Evolutionary conservation across 202 grass and related monocot genomes (phyloP).

Genomic region (Musa balbisiana): DNA sequence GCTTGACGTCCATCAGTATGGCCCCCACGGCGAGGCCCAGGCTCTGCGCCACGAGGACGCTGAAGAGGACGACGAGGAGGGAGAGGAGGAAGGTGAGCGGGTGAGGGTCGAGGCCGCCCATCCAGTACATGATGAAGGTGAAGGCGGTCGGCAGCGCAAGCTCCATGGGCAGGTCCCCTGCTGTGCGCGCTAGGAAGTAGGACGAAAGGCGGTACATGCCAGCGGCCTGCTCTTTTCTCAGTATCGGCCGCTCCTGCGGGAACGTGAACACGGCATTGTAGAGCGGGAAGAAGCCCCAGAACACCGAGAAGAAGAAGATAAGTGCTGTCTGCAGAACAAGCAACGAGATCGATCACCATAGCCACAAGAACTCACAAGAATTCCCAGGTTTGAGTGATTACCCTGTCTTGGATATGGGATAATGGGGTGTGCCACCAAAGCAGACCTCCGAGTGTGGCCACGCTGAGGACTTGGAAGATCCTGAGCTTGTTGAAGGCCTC

Average conservation of each 20-base stretch:
- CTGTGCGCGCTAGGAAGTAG: slow-evolving; percentile 67
- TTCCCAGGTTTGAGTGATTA: neutral
- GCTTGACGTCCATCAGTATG: slow-evolving; percentile 94
- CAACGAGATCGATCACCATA: too few species aligned
- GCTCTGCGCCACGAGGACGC: slow-evolving; percentile 96
- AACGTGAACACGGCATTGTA: slow-evolving; percentile 98
- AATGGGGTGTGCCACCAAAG: slow-evolving; percentile 89
- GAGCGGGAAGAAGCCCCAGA: slow-evolving; percentile 98
- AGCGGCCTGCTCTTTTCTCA: slow-evolving; percentile 60
- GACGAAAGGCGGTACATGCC: slow-evolving; percentile 98
- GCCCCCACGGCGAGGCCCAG: slow-evolving; percentile 85
- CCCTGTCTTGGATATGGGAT: slow-evolving; percentile 67
- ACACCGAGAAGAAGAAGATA: slow-evolving; percentile 97
- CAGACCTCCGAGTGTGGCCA: slow-evolving; percentile 66
- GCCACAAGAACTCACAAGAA: too few species aligned
- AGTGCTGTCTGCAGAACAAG: slow-evolving; percentile 45
- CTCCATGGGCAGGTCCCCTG: slow-evolving; percentile 91
- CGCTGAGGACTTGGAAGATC: slow-evolving; percentile 92
- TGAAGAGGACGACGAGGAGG: slow-evolving; percentile 66
- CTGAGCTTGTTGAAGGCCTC: slow-evolving; percentile 97
- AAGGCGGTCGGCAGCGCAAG: slow-evolving; percentile 86
- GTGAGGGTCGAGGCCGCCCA: slow-evolving; percentile 70
- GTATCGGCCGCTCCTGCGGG: slow-evolving; percentile 75
- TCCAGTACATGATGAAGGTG: slow-evolving; percentile 89
- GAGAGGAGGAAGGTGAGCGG: slow-evolving; percentile 49